A percentile compares a stretch with the other conserved stretches of the same genome.
These are phyloP conservation scores for Pseudocercospora macadamiae DNA, from an alignment of 2,329 filamentous ascomycete species.

Conservation along the genomic window DNA sequence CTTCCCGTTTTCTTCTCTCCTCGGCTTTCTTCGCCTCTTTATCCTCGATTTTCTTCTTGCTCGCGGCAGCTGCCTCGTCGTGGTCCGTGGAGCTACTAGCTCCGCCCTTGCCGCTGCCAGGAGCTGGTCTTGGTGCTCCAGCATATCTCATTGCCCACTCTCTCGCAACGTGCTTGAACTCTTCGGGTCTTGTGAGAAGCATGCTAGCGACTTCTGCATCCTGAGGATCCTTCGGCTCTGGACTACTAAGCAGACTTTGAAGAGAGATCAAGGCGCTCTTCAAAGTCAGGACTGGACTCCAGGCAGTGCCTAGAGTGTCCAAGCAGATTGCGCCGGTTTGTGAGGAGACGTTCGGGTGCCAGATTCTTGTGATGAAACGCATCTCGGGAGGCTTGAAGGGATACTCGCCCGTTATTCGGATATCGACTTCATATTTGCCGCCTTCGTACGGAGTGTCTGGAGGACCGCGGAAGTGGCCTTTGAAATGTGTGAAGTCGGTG, in stretches of 20 bases:
- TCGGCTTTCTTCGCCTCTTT: constrained; percentile 59
- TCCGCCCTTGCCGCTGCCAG: constrained; percentile 45
- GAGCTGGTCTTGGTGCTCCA: constrained; percentile 68
- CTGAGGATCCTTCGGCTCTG: constrained; percentile 95
- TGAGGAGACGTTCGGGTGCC: constrained; percentile 91
- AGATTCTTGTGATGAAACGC: constrained; percentile 90
- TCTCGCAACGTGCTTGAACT: constrained; percentile 79
- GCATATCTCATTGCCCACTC: constrained; percentile 90
- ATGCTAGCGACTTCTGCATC: constrained; percentile 93
- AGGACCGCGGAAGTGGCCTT: constrained; percentile 80
- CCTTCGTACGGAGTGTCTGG: constrained; percentile 93
- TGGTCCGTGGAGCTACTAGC: constrained; percentile 29
- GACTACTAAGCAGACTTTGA: constrained; percentile 87
- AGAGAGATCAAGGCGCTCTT: constrained; percentile 93
- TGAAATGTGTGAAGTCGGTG: constrained; percentile 77
- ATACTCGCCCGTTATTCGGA: constrained; percentile 84
- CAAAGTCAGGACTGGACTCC: constrained; percentile 95
- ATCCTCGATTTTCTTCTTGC: constrained; percentile 56
- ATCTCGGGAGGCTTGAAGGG: constrained; percentile 92
- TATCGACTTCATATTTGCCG: constrained; percentile 79
- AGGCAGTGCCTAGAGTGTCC: constrained; percentile 84
- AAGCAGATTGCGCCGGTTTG: constrained; percentile 91
- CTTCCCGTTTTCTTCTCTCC: constrained; percentile 52
- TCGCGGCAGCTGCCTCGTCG: constrained; percentile 42
- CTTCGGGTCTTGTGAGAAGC: constrained; percentile 76